phyloP scores from a whole-genome alignment of 306 rosid species.

The Fragaria vesca region DNA sequence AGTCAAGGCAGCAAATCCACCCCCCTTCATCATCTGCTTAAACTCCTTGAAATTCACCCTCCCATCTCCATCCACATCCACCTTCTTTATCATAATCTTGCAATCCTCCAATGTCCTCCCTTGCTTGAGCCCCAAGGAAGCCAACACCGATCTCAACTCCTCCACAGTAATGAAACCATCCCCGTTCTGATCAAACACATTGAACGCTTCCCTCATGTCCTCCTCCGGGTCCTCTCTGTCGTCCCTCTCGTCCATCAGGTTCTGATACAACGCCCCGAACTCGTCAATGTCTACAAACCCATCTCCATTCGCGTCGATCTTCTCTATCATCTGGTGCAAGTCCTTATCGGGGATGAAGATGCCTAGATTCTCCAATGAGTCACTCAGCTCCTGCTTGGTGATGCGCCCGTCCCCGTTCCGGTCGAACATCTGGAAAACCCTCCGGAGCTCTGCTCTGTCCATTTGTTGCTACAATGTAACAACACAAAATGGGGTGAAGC shows the following conservation, averaged over 20 bases:
- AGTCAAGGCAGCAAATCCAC: slow-evolving; percentile 37
- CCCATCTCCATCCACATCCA: slow-evolving; percentile 43
- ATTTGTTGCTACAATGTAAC: not conserved
- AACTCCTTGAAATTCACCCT: slow-evolving; percentile 41
- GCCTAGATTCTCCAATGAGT: slow-evolving; percentile 30
- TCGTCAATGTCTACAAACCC: slow-evolving; percentile 40
- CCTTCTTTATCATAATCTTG: slow-evolving; percentile 37
- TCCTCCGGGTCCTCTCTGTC: slow-evolving; percentile 24
- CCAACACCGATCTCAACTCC: slow-evolving; percentile 37
- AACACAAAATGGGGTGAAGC: not conserved
- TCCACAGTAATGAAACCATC: slow-evolving; percentile 41
- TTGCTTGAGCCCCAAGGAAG: slow-evolving; percentile 41
- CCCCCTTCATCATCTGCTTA: slow-evolving; percentile 43
- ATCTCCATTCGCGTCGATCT: slow-evolving; percentile 32
- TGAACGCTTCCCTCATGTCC: slow-evolving; percentile 43
- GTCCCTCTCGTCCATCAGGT: slow-evolving; percentile 34
- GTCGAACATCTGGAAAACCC: slow-evolving; percentile 42
- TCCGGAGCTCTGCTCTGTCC: slow-evolving; percentile 23
- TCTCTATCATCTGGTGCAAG: slow-evolving; percentile 35
- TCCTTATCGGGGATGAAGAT: slow-evolving; percentile 35
- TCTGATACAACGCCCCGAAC: slow-evolving; percentile 29
- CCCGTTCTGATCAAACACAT: slow-evolving; percentile 39
- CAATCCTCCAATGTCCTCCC: slow-evolving; percentile 38
- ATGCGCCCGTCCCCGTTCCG: slow-evolving; percentile 35
- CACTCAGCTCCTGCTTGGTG: slow-evolving; percentile 31